Base-by-base conservation (phyloP, 169 alveolate species). In the Plasmodium gaboni region DNA sequence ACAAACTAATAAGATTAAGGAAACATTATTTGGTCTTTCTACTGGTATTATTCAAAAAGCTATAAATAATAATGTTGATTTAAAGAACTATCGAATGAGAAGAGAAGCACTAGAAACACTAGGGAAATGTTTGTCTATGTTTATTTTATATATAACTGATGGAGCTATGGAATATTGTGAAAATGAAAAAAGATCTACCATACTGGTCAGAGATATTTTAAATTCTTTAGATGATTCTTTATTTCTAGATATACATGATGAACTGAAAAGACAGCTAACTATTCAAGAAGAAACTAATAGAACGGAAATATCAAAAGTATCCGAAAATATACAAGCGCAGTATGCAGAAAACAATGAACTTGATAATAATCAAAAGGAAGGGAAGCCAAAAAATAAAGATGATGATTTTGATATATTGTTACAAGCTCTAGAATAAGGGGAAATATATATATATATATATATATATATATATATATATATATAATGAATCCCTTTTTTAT, bases 131-230 rank as follows among this genome's bases (percentile, higher is more conserved):
- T 64, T 78, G 68, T 78, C 89, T 42, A 51, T 78, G 68, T 78
- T 78, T 60, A 78, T 78, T 65, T 65, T 78, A 22, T 78, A 78
- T 60, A 63, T 78, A 65, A 78, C 89, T 64, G 89, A 78, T n/a
- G 89, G 78, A 42, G 89, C 89, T 15, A 17, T 78, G 15, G 89
- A 78, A 65, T 76, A 78, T 65, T 63, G 78, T 42, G 89, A 63
- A 78, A 57, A 48, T 78, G 89, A 78, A 48, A 78, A 65, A 70
- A 63, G 78, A 65, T 64, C 50, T 13, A 64, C 89, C 15, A 63
- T 78, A 50, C 38, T 51, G 38, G 76, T 64, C 53, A 53, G 76
- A 4, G 89, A 78, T 22, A 78, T 78, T 78, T 78, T 78, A 50
- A 63, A 65, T 38, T 63, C 89, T 44, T 44, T 78, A 63, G 70